Evolutionary conservation across 768 basidiomycete genomes (phyloP), one percentile per base, ranked within the genome.

Genomic region (Galerina marginata): DNA sequence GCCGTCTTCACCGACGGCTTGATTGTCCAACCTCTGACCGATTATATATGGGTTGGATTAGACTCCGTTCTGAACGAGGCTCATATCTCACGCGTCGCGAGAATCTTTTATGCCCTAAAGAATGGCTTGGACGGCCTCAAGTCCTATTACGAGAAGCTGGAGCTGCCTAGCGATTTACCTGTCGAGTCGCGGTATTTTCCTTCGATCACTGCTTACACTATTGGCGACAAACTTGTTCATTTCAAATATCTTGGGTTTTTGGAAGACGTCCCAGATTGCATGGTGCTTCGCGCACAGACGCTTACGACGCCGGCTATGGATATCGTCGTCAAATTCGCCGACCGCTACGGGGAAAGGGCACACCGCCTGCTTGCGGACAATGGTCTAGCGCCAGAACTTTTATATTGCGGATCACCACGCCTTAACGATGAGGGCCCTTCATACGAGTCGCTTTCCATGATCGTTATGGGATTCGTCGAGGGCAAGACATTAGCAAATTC

Each of bases 21-120:
- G 23, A 62, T 69, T 38, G 59, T 67, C 9, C 66, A 67, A 56
- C 51, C 59, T 12, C 57, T 67, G 20, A 69, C 60, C 12, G 66
- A 65, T n/a, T 26, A 65, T n/a, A 62, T 63, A 7, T 69, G 66
- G 66, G 36, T 62, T 23, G 68, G 29, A 25, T 33, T 33, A 3
- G 29, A 33, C 29, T 33, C 29, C 7, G 29, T 33, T 33, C 29
- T 33, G 0, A 33, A 33, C 29, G 29, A 4, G 29, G 29, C 29
- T 33, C 29, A 33, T 33, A 33, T 33, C 29, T 33, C 29, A 33
- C 29, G 29, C 29, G 29, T 33, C 29, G 29, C 29, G 29, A 33
- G 29, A 7, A 33, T 33, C 5, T 33, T 33, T 7, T 33, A 33
- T 33, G 29, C 29, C 4, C 29, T 33, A 33, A 33, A 33, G 29